Evolutionary conservation across 2,329 filamentous ascomycete species (phyloP).

Genomic region (Diaporthe humulicola): DNA sequence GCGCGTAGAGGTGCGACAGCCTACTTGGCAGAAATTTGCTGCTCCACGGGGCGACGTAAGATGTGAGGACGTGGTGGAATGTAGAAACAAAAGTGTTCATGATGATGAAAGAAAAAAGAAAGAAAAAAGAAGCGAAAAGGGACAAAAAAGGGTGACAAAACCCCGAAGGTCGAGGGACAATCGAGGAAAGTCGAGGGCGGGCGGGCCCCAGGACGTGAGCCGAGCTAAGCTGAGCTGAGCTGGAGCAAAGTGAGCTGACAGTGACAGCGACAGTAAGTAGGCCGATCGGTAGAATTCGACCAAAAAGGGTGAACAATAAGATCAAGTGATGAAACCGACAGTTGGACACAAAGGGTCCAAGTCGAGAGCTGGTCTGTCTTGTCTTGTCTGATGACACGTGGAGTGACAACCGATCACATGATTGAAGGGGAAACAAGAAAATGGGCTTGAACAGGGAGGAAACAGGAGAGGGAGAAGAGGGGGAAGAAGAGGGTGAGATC

Average conservation of each 20-base stretch:
- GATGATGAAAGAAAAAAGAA: background rate
- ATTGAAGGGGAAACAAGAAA: conserved; percentile 16
- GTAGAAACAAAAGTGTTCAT: conserved; percentile 30
- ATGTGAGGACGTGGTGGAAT: conserved; percentile 24
- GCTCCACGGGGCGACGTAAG: conserved; percentile 28
- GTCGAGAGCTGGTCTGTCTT: background rate
- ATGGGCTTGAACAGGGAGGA: background rate
- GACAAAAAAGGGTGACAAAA: background rate
- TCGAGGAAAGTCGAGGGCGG: conserved; percentile 4
- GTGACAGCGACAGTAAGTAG: background rate
- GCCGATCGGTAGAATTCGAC: too few relatives aligned
- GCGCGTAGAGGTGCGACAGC: conserved; percentile 27
- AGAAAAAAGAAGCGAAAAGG: background rate
- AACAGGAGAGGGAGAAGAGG: background rate
- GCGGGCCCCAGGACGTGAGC: conserved; percentile 17
- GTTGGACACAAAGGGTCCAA: background rate
- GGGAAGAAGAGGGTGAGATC: too few relatives aligned
- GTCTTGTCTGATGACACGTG: conserved; percentile 22
- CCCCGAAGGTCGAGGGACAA: background rate
- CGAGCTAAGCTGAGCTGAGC: conserved; percentile 7
- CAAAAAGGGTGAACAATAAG: background rate
- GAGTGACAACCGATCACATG: conserved; percentile 28
- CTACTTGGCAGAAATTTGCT: background rate
- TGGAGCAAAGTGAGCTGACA: conserved; percentile 29
- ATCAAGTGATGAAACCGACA: background rate